Evolutionary conservation across 2,329 filamentous ascomycete genomes (phyloP), one percentile per base, ranked within the genome.

Genomic region (Fusarium brachygibbosum): DNA sequence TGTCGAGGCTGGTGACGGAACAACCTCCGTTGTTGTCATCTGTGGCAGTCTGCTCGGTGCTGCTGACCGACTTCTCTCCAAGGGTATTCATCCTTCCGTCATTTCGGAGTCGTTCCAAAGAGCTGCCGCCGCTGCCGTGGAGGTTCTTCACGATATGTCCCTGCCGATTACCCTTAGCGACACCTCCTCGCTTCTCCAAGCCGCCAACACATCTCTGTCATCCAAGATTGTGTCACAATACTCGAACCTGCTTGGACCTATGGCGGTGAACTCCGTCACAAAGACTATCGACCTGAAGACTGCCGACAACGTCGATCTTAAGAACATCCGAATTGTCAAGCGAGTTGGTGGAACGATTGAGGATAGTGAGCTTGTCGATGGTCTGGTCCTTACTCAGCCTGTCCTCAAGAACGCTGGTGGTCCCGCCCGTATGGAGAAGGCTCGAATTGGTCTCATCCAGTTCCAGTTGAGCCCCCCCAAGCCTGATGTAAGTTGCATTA

Each of bases 151-250:
- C 82, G 91, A 93, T 73, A 99, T 99, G 93, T 97, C 95, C 75
- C 92, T 95, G 74, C 95, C 96, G 51, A 95, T 99, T 76, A 89
- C 92, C 70, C 88, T 99, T 63, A 89, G 87, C 78, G 96, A 99
- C 80, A 94, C 93, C 61, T 86, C 93, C 44, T 94, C 94, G 40
- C 91, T 99, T 66, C 90, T 98, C 71, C 97, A 98, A 86, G 96
- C 96, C 67, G 96, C 96, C 72, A 97, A 96, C 73, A 99, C 96
- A 51, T 97, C 96, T 37, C 89, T 99, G 57, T 98, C 94, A 51
- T 98, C 96, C 75, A 99, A 99, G 85, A 98, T 99, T 76, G 96
- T 99, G 67, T 96, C 95, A 63, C 95, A 98, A 82, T 94, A 99
- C 82, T 96, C 96, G 34, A 96, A 94, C 79, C 88, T 95, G 40